A percentile compares a stretch with the other conserved stretches of the same genome.
These are phyloP conservation scores for Pyricularia sp. DNA, from an alignment of 2,329 filamentous ascomycete species.

Conservation along the genomic window DNA sequence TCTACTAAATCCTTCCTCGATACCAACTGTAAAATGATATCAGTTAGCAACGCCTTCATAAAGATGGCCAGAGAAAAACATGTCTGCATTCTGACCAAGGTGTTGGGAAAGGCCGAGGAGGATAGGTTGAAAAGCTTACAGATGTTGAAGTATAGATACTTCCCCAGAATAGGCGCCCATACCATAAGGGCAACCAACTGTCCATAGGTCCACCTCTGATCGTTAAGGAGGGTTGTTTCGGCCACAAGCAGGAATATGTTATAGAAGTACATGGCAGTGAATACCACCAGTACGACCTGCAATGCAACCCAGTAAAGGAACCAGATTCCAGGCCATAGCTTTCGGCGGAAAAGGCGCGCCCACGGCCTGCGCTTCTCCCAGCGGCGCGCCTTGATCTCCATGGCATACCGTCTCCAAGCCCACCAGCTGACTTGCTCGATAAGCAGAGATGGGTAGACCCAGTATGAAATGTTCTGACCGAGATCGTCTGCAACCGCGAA, in stretches of 20 bases:
- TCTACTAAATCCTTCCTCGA: slow-evolving; percentile 4
- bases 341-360: background rate
- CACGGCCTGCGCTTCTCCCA: background rate
- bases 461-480: slow-evolving; percentile 5
- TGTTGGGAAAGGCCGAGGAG: background rate
- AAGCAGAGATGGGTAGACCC: slow-evolving; percentile 1
- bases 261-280: slow-evolving; percentile 10
- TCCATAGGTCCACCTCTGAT: slow-evolving; percentile 15
- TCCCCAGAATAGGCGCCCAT: slow-evolving; percentile 15
- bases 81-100: background rate
- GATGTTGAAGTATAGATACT: slow-evolving; percentile 13
- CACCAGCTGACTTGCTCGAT: background rate
- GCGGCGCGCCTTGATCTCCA: slow-evolving; percentile 1
- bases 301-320: background rate
- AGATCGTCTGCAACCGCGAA: background rate
- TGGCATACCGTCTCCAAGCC: slow-evolving; percentile 3
- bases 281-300: slow-evolving; percentile 7
- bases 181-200: slow-evolving; percentile 16
- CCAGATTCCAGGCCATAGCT: background rate
- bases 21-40: background rate
- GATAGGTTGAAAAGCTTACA: slow-evolving; percentile 10
- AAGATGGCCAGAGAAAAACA: background rate
- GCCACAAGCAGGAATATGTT: slow-evolving; percentile 9
- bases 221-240: slow-evolving; percentile 7
- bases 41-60: background rate